Base-by-base conservation (phyloP, 257 asterid species). In the Cruciata laevipes region DNA sequence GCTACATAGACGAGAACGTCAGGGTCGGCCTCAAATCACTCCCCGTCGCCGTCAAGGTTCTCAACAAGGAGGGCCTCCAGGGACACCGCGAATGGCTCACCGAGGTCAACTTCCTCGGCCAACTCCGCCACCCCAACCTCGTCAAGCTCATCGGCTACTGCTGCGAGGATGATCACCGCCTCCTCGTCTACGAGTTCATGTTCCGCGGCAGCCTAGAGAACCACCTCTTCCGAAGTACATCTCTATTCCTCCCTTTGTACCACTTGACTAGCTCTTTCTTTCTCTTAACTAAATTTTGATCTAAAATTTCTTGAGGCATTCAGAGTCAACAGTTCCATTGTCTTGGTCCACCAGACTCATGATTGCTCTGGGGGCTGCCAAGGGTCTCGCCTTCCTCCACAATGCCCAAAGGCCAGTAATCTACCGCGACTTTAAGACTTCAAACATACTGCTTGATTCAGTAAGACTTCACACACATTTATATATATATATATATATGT, bases 1-100 rank as follows among this genome's bases (percentile, higher is more conserved):
- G 99, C 38, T 94, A 94, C 81, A 90, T 94, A 61, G 99, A 94
- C 74, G 99, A 90, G 77, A 92, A 92, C 79, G 97, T 92, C 30
- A 77, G 97, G 74, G 98, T 90, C 30, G 98, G 98, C 30, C 97
- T 92, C 81, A 94, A 88, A 73, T 90, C 96, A 6, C 87, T 90
- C 13, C 96, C 99, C 1, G 97, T 94, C 70, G 99, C 99, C 42
- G 99, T 94, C 59, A 94, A 94, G 82, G 99, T 94, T 47, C 95
- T 94, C 63, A 94, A 94, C 75, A 94, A 94, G 83, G 99, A 88
- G 83, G 99, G 99, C 63, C 97, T 90, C 73, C 97, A 90, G 76
- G 97, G 99, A 18, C 99, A 94, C 82, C 91, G 96, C 10, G 97
- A 94, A 77, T 90, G 97, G 99, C 97, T 94, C 58, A 90, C 99